Evolutionary conservation across 1,284 basidiomycete genomes (phyloP).

Genomic region (Trichosporon sp.): DNA sequence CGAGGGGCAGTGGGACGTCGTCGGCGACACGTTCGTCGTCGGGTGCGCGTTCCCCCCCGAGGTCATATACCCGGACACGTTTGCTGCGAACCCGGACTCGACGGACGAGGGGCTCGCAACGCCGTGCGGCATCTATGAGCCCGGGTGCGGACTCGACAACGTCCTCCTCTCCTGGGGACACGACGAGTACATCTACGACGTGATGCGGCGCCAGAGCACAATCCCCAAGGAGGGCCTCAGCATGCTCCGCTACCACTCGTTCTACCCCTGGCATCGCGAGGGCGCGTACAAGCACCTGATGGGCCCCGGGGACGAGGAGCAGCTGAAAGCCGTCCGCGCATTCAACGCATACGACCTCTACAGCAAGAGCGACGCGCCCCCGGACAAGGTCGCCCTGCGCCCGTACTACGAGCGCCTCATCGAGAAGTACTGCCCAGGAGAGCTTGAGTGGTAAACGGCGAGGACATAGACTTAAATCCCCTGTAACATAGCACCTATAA

Average conservation of each 20-base stretch:
- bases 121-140: conserved; percentile 71
- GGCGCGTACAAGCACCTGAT: conserved; percentile 73
- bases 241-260: conserved; percentile 92
- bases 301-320: conserved; percentile 54
- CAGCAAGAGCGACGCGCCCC: conserved; percentile 70
- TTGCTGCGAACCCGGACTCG: conserved; percentile 68
- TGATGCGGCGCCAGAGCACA: conserved; percentile 30
- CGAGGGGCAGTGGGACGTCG: conserved; percentile 82
- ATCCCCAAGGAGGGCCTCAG: conserved; percentile 76
- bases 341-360: conserved; percentile 68
- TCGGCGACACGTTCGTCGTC: conserved; percentile 78
- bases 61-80: conserved; percentile 74
- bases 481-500: neutral
- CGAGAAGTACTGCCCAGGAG: neutral
- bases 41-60: conserved; percentile 76
- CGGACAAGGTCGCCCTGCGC: conserved; percentile 59
- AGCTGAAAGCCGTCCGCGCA: conserved; percentile 39
- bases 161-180: conserved; percentile 87
- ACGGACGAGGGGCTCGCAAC: conserved; percentile 66
- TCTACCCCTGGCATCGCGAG: conserved; percentile 90
- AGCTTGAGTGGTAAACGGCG: neutral
- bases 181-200: conserved; percentile 57
- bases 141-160: conserved; percentile 78
- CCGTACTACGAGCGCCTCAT: conserved; percentile 61
- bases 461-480: neutral